phyloP scores from a whole-genome alignment of 306 rosid genomes.

The Pyrus betulifolia region DNA sequence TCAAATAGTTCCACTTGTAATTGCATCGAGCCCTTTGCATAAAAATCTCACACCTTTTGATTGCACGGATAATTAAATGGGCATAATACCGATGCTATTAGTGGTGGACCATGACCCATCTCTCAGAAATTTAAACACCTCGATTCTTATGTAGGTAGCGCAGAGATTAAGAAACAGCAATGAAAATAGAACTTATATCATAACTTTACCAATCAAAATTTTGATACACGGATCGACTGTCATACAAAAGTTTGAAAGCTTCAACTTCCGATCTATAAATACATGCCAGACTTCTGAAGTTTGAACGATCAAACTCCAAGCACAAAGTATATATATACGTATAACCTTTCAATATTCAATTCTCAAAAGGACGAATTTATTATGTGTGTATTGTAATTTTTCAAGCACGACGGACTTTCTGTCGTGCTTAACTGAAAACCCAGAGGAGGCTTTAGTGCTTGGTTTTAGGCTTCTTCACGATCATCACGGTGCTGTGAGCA shows the following conservation, averaged over 20 bases:
- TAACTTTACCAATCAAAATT: background rate
- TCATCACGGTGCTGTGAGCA: conserved; percentile 14
- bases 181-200: background rate
- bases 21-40: no score
- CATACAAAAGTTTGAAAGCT: background rate
- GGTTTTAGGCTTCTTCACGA: conserved; percentile 12
- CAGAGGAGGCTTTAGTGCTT: background rate
- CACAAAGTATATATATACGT: no score
- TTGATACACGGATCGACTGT: background rate
- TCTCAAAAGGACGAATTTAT: background rate
- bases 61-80: no score
- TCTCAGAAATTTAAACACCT: no score
- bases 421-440: background rate
- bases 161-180: no score
- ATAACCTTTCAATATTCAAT: background rate
- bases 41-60: no score
- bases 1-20: no score
- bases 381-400: no score
- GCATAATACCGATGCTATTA: no score
- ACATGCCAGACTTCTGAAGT: background rate
- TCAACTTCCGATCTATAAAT: background rate
- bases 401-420: background rate
- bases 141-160: no score
- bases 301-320: background rate
- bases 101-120: no score